Evolutionary conservation across 768 basidiomycete species (phyloP), one percentile per base, ranked within the genome.

Genomic region (Chalciporus pseudorubinellus): DNA sequence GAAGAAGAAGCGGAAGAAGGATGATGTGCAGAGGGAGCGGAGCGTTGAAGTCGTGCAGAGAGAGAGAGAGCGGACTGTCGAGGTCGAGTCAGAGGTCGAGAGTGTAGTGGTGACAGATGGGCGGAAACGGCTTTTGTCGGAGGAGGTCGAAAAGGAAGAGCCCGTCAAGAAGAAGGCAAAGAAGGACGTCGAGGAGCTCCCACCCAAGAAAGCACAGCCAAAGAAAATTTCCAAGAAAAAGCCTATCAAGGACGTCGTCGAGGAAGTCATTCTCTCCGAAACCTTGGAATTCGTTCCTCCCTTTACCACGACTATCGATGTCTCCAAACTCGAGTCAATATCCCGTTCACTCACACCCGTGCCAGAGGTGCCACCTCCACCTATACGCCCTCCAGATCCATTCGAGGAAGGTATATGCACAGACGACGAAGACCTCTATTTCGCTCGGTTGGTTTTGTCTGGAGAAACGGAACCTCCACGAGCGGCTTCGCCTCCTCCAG

Each of bases 351-450:
- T 77, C 4, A 78, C 79, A 1, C 74, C 78, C 39, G 74, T 81
- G 0, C 80, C 79, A 1, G 61, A 58, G 18, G 65, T 64, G 6
- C 56, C 69, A 4, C 72, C 66, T 1, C 76, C 77, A 9, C 78
- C 79, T 6, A 61, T 60, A 45, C 74, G 74, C 1, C 80, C 78
- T 13, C 77, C 76, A 13, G 80, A 88, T 64, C 78, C 77, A 1
- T 65, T 84, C 29, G 70, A 70, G 3, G 69, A 75, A 26, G 87
- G 80, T 3, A 59, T 91, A 12, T 87, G 87, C 56, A 78, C 84
- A 33, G 94, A 95, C 64, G 93, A 95, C 58, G 94, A 97, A 66
- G 94, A 97, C 64, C 66, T 89, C 14, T 95, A 87, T 70, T 93
- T 85, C 68, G 76, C 83, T 48, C 84, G 80, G 55, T 49, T 65